Conservation (phyloP, 2,329 filamentous ascomycete species). For the Cladosporium sp. region DNA sequence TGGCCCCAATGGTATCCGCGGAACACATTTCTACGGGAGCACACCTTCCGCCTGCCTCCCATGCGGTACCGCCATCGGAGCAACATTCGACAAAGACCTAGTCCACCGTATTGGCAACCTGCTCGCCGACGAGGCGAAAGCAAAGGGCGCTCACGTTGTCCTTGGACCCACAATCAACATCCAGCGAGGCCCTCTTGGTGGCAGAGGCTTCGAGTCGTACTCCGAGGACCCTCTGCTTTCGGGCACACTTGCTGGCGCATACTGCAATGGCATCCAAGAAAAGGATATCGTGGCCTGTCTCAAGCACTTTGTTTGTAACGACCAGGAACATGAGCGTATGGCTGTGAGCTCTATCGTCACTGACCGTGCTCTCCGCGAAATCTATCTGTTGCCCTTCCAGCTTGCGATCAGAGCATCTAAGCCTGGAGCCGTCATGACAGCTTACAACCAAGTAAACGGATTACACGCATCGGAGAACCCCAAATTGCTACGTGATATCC, state of each 20-base stretch:
- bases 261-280: constrained; percentile 65
- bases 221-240: constrained; percentile 79
- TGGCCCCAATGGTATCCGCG: constrained; percentile 69
- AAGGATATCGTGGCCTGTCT: constrained; percentile 74
- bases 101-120: constrained; percentile 21
- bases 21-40: constrained; percentile 68
- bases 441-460: constrained; percentile 74
- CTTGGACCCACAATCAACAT: constrained; percentile 33
- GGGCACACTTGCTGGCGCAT: constrained; percentile 66
- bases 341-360: constrained; percentile 64
- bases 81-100: constrained; percentile 10
- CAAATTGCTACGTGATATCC: constrained; percentile 65
- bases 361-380: constrained; percentile 65
- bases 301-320: constrained; percentile 76
- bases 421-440: constrained; percentile 61
- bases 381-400: constrained; percentile 74
- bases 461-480: constrained; percentile 66
- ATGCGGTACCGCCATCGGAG: constrained; percentile 53
- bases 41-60: constrained; percentile 71
- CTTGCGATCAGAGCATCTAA: constrained; percentile 55
- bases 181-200: constrained; percentile 51
- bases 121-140: constrained; percentile 31
- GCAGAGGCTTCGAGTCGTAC: constrained; percentile 83
- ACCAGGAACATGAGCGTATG: constrained; percentile 68
- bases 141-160: constrained; percentile 33